Percentiles rank a stretch among this genome's conserved stretches.
Conservation (phyloP, 2,329 filamentous ascomycete species). For the Neofusicoccum parvum region DNA sequence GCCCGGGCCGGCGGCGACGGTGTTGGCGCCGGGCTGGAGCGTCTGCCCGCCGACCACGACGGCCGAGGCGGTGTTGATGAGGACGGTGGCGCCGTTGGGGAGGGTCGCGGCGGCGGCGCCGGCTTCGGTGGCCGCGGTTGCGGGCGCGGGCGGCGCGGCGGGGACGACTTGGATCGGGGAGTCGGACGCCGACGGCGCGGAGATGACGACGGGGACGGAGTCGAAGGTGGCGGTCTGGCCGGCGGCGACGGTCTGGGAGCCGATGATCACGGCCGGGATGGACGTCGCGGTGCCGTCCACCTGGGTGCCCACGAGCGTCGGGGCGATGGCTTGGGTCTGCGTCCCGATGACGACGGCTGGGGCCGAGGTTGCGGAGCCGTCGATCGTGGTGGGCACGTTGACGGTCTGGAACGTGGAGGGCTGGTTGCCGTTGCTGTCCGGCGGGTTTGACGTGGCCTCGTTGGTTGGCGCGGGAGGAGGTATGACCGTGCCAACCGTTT, state of each 20-base stretch:
- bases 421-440: neutral
- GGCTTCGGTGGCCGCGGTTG: neutral
- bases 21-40: neutral
- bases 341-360: neutral
- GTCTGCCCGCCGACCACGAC: neutral
- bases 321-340: neutral
- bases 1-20: neutral
- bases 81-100: neutral
- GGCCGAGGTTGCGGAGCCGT: neutral
- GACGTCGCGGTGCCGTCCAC: neutral
- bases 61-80: neutral
- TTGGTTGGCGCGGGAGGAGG: neutral
- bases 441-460: too few relatives aligned
- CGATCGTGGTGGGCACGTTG: neutral
- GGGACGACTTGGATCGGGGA: neutral
- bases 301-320: neutral
- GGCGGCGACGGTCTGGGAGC: neutral
- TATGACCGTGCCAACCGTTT: neutral
- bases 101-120: neutral
- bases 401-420: neutral
- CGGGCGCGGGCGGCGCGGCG: neutral
- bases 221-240: slow-evolving; percentile 4
- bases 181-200: neutral
- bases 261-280: neutral
- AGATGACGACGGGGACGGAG: neutral